Conservation (phyloP, 1,139 yeast genomes). For the Hyphopichia burtonii region DNA sequence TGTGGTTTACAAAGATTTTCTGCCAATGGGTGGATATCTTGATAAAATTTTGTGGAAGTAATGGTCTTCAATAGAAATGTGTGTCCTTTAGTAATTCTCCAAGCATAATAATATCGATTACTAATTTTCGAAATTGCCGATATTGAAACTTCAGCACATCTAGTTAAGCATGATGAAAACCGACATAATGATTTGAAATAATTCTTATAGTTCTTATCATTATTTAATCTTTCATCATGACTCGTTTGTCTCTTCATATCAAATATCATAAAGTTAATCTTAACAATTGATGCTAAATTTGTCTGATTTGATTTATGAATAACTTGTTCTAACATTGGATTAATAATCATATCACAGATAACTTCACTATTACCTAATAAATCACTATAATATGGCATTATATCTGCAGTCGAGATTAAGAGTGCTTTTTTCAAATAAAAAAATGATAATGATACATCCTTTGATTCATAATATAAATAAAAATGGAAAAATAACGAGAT, state of each 20-base stretch:
- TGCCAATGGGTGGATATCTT: conserved; percentile 14
- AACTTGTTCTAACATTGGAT: conserved; percentile 41
- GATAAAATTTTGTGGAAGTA: conserved; percentile 31
- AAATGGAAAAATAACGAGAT: conserved; percentile 38
- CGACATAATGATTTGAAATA: conserved; percentile 24
- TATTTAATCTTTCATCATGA: conserved; percentile 16
- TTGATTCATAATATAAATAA: conserved; percentile 39
- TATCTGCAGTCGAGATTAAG: conserved; percentile 27
- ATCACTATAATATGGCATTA: conserved; percentile 41
- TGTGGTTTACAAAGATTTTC: conserved; percentile 10
- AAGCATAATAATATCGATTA: conserved; percentile 43
- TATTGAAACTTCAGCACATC: conserved; percentile 37
- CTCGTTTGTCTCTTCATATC: conserved; percentile 13
- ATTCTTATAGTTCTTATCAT: conserved; percentile 16
- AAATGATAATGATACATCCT: conserved; percentile 23
- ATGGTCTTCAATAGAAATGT: conserved; percentile 28
- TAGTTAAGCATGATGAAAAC: conserved; percentile 30
- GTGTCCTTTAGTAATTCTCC: conserved; percentile 49
- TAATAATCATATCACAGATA: conserved; percentile 39
- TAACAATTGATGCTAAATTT: conserved; percentile 29
- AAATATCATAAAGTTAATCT: conserved; percentile 24
- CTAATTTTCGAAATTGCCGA: conserved; percentile 38
- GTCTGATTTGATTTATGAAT: conserved; percentile 40
- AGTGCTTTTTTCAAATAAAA: conserved; percentile 38
- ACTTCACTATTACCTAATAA: conserved; percentile 29